Conservation (phyloP, 2,329 filamentous ascomycete species). For the Pseudogymnoascus sp. region DNA sequence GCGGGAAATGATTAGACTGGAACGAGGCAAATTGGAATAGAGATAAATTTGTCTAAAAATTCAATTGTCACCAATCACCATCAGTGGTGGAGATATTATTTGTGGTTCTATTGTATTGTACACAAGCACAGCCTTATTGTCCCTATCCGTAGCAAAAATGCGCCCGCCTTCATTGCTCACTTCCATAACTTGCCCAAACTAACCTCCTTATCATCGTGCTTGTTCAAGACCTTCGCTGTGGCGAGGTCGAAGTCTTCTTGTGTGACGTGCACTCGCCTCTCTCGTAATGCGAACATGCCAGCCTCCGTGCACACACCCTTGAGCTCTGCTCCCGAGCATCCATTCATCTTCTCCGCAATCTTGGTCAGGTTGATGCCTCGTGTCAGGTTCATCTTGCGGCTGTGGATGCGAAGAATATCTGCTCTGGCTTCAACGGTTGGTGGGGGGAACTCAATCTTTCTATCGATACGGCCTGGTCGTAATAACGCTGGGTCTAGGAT, state of each 20-base stretch:
- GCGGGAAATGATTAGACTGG: background rate
- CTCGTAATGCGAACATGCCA: conserved; percentile 94
- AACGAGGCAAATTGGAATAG: background rate
- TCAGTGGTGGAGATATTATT: background rate
- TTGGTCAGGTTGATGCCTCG: conserved; percentile 96
- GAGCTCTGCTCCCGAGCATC: conserved; percentile 91
- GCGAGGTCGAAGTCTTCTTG: conserved; percentile 98
- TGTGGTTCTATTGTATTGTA: conserved; percentile 6
- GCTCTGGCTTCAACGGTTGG: conserved; percentile 93
- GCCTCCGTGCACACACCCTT: conserved; percentile 99
- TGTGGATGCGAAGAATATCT: conserved; percentile 96
- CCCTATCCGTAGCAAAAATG: background rate
- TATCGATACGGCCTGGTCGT: conserved; percentile 93
- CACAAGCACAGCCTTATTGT: conserved; percentile 6
- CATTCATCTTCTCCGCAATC: conserved; percentile 99
- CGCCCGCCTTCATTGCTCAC: conserved; percentile 33
- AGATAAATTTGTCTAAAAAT: background rate
- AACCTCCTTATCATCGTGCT: conserved; percentile 97
- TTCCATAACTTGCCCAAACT: conserved; percentile 84
- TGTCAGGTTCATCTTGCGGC: conserved; percentile 96
- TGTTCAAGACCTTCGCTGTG: conserved; percentile 98
- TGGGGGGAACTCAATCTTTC: conserved; percentile 98
- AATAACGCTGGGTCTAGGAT: conserved; percentile 93
- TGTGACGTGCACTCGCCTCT: conserved; percentile 93
- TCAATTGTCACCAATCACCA: background rate